Conservation (phyloP, 148 eudicot genomes). For the Spergularia bocconei region DNA sequence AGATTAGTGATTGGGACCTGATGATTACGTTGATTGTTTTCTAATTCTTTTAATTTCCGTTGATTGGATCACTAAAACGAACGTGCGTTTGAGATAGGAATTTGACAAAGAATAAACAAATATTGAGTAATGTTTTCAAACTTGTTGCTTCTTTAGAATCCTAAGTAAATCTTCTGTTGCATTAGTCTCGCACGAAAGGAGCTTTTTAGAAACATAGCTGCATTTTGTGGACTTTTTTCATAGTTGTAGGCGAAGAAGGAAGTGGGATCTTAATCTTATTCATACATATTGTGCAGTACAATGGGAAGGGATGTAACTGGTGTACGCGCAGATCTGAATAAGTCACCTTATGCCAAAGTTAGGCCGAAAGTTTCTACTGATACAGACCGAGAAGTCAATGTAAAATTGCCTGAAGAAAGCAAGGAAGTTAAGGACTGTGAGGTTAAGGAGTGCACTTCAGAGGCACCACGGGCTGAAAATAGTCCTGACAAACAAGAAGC, state of each 20-base stretch:
- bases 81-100: neutral
- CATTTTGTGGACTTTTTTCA: neutral
- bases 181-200: neutral
- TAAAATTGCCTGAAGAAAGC: conserved; percentile 37
- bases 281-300: conserved; percentile 39
- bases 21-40: neutral
- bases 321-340: conserved; percentile 42
- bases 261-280: neutral
- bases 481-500: conserved; percentile 44
- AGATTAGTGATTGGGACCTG: neutral
- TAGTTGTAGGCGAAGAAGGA: neutral
- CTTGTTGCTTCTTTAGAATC: neutral
- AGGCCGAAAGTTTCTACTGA: conserved; percentile 51
- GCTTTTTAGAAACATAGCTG: neutral
- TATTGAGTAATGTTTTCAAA: no score
- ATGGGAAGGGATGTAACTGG: conserved; percentile 88
- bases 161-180: neutral
- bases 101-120: neutral
- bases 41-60: neutral
- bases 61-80: neutral
- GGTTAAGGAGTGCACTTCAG: conserved; percentile 42
- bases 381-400: conserved; percentile 33
- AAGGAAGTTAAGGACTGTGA: conserved; percentile 36
- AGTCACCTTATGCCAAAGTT: conserved; percentile 37
- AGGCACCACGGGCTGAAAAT: conserved; percentile 42